Evolutionary conservation across 108 stramenopile genomes (phyloP).

Genomic region (Epipyxis sp.): DNA sequence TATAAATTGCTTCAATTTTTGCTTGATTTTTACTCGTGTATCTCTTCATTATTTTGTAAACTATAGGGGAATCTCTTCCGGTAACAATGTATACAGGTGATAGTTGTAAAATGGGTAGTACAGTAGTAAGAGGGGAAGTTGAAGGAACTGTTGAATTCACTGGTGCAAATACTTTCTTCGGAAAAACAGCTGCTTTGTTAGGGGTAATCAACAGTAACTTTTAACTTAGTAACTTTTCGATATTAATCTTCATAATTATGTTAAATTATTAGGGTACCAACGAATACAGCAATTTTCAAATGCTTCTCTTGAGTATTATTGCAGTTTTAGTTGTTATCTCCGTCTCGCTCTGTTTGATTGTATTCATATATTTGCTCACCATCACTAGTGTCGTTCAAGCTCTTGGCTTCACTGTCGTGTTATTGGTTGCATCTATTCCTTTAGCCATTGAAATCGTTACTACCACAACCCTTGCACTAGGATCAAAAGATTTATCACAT

Average conservation of each 20-base stretch:
- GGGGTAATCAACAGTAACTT: constrained; percentile 46
- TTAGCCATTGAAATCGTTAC: constrained; percentile 73
- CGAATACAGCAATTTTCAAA: too few species aligned
- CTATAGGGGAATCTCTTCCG: constrained; percentile 78
- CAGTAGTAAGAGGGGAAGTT: constrained; percentile 66
- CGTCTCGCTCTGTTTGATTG: constrained; percentile 56
- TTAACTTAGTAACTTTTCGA: constrained; percentile 59
- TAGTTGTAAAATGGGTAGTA: constrained; percentile 65
- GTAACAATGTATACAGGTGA: constrained; percentile 66
- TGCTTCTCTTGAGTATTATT: constrained; percentile 66
- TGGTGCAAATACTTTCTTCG: constrained; percentile 69
- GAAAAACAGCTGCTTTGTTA: constrained; percentile 65
- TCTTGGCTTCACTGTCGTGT: constrained; percentile 58
- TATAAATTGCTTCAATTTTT: too few species aligned
- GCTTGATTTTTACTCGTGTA: too few species aligned
- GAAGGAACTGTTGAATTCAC: too few species aligned
- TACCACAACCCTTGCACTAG: constrained; percentile 70
- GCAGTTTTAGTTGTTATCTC: constrained; percentile 59
- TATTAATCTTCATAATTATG: too few species aligned
- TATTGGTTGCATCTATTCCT: constrained; percentile 71
- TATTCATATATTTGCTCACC: constrained; percentile 17
- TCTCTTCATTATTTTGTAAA: too few species aligned
- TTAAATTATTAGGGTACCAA: too few species aligned
- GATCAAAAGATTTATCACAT: constrained; percentile 58
- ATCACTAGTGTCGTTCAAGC: constrained; percentile 5